Evolutionary conservation across 768 basidiomycete genomes (phyloP).

Genomic region (Collybiopsis confluens): DNA sequence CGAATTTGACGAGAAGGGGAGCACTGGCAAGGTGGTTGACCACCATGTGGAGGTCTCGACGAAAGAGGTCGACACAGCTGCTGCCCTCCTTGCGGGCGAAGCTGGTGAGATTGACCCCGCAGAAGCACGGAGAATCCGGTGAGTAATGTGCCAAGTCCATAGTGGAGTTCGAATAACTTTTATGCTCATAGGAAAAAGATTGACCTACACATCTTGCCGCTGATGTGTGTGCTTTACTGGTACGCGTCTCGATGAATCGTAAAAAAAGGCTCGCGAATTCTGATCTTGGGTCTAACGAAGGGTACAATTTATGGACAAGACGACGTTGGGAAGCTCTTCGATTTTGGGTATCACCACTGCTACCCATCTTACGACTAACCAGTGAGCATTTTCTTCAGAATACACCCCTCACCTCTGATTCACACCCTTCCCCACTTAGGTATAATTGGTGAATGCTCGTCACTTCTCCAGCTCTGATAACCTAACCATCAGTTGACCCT

Average conservation of each 20-base stretch:
- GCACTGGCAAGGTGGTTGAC: background rate
- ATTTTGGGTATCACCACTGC: constrained; percentile 70
- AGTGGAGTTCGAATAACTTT: background rate
- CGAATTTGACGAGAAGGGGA: constrained; percentile 21
- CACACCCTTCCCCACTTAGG: constrained; percentile 24
- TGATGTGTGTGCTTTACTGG: constrained; percentile 49
- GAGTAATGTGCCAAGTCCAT: background rate
- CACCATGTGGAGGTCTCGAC: constrained; percentile 35
- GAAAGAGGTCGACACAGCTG: constrained; percentile 41
- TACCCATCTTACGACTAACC: constrained; percentile 59
- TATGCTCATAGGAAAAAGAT: constrained; percentile 34
- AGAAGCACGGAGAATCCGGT: constrained; percentile 38
- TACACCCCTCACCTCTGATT: background rate
- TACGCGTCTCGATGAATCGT: constrained; percentile 18
- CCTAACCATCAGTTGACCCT: background rate
- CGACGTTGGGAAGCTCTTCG: constrained; percentile 60
- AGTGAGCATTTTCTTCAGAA: constrained; percentile 35
- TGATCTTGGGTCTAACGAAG: constrained; percentile 31
- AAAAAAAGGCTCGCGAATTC: background rate
- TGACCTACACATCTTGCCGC: constrained; percentile 35
- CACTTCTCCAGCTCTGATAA: background rate
- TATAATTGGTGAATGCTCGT: constrained; percentile 53
- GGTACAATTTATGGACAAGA: constrained; percentile 81
- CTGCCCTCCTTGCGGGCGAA: constrained; percentile 34
- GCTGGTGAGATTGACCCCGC: constrained; percentile 27